Evolutionary conservation across 345 rosid species (phyloP), one percentile per base, ranked within the genome.

Genomic region (Brassica nigra): DNA sequence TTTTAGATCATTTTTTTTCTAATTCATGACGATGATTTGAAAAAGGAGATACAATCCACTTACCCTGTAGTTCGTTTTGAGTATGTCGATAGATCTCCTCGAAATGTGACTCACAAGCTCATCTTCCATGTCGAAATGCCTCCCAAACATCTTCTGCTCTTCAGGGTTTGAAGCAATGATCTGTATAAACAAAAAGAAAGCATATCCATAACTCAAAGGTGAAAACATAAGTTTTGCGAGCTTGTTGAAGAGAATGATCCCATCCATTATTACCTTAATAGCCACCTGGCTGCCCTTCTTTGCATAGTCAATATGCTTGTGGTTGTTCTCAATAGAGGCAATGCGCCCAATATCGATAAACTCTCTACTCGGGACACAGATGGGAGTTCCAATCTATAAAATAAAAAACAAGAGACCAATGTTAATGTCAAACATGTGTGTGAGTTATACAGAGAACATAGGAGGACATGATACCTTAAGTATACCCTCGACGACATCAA

Each of bases 121-220:
- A 81, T 95, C 98, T 4, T 89, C 93, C 69, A 80, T 36, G 62
- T 95, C 97, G 82, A 93, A 95, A 73, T 95, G 98, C 83, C 96
- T 88, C 31, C 98, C 98, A 82, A 61, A 87, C 98, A 90, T 91
- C 80, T 91, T 95, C 68, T 95, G 99, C 82, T 91, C 98, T 80
- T 95, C 96, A 0, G 91, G 62, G 79, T 87, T 93, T 47, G 86
- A 75, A 63, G 89, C 93, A 65, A 85, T 83, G 27, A 95, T 92
- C 99, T 95, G 84, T 76, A 33, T 44, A 54, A 64, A 49, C 6
- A 14, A 68, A 72, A 39, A 36, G 37, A 39, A 68, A 65, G 54
- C 47, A 74, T 23, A 23, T 71, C 5, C 11, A 10, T 42, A 42
- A 42, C 49, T 42, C 49, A 62, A 18, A 20, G 20, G 12, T 68